phyloP scores from a whole-genome alignment of 1,139 yeast species.

The Citeromyces hawaiiensis region DNA sequence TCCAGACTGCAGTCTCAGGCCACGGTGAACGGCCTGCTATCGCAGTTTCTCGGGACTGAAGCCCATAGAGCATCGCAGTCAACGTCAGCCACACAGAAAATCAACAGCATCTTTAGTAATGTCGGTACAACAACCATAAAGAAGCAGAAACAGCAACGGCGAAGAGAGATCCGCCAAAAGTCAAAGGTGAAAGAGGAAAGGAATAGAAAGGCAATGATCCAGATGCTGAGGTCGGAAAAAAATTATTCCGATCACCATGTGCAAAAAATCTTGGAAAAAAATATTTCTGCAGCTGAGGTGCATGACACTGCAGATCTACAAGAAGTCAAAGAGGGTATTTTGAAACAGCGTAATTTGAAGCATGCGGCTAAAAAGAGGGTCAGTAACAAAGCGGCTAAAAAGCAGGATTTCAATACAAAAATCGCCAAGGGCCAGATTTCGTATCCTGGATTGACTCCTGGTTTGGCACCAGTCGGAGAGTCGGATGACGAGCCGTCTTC shows the following conservation, averaged over 20 bases:
- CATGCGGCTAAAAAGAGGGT: conserved; percentile 9
- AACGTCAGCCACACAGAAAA: conserved; percentile 9
- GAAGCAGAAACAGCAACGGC: conserved; percentile 6
- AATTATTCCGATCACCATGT: conserved; percentile 32
- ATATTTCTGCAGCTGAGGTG: conserved; percentile 30
- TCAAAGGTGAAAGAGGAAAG: conserved; percentile 23
- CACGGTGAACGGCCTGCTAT: conserved; percentile 13
- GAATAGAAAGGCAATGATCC: conserved; percentile 22
- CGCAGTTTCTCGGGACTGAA: conserved; percentile 10
- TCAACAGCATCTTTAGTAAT: conserved; percentile 6
- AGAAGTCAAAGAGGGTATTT: conserved; percentile 10
- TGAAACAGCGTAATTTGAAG: conserved; percentile 9
- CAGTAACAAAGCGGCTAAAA: conserved; percentile 16
- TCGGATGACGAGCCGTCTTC: conserved; percentile 21
- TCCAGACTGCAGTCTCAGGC: conserved; percentile 10
- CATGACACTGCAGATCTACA: conserved; percentile 30
- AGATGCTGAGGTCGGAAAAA: conserved; percentile 27
- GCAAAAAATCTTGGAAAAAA: conserved; percentile 32
- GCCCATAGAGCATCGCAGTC: conserved; percentile 3
- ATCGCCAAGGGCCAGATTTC: conserved; percentile 28
- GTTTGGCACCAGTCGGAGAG: conserved; percentile 78
- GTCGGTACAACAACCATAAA: conserved; percentile 6
- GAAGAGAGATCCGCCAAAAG: conserved; percentile 17
- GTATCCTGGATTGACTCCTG: conserved; percentile 76
- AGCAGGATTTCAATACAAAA: conserved; percentile 27